Evolutionary conservation across 2,329 filamentous ascomycete genomes (phyloP).

Genomic region (Huntiella abstrusa): DNA sequence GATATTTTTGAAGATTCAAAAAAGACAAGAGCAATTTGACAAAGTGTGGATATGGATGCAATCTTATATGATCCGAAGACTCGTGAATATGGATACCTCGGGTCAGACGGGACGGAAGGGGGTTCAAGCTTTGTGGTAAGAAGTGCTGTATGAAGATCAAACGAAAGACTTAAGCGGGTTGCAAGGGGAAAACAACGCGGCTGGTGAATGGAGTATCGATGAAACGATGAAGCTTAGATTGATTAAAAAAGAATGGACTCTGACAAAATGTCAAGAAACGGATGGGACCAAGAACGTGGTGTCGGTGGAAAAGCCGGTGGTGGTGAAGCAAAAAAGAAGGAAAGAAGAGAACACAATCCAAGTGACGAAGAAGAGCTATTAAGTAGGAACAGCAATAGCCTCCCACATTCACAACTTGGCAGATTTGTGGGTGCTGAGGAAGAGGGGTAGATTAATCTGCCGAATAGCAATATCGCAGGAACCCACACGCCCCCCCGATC

Average conservation of each 20-base stretch:
- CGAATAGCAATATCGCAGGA: no score
- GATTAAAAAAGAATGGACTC: constrained; percentile 3
- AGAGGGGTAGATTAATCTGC: neutral
- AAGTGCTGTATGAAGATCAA: constrained; percentile 8
- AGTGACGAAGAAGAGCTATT: neutral
- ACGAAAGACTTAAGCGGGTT: constrained; percentile 3
- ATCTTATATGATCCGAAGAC: constrained; percentile 2
- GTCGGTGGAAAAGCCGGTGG: constrained; percentile 4
- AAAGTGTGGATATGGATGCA: neutral
- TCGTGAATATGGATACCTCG: no score
- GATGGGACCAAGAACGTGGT: neutral
- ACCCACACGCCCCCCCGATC: no score
- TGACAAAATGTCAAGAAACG: constrained; percentile 7
- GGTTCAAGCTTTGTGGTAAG: neutral
- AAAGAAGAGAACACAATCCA: neutral
- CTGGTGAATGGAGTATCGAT: neutral
- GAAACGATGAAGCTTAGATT: neutral
- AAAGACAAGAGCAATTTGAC: neutral
- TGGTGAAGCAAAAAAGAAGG: constrained; percentile 8
- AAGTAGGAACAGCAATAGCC: constrained; percentile 4
- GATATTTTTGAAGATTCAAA: constrained; percentile 1
- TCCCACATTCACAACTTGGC: neutral
- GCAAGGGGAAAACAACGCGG: neutral
- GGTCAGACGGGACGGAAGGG: neutral
- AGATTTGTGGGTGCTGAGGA: neutral